Base-by-base conservation (phyloP, 176 grass and related monocot species). In the Rhipidocladum racemiflorum region DNA sequence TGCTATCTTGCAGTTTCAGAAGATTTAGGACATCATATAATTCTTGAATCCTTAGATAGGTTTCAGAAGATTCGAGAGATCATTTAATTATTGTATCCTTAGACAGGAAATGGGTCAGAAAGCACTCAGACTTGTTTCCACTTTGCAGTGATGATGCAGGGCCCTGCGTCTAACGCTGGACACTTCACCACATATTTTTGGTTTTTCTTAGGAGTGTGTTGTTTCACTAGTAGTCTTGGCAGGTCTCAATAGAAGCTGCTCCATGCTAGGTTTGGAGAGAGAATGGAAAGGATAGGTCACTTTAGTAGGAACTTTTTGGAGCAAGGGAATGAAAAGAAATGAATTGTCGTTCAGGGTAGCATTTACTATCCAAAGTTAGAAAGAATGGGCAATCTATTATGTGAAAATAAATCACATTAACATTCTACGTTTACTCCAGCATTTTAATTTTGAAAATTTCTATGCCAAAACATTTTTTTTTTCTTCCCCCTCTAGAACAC, bases 401-500 rank as follows among this genome's bases (percentile, higher is more conserved):
- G 12, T 62, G 9, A 46, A 36, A 46, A 20, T 69, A 25, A 59
- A 36, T 66, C 42, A 82, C 5, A 10, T 55, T 24, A 34, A 34
- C 32, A 34, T 34, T 34, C 7, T 34, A 68, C 28, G 7, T 84
- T 55, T 34, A 65, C 6, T 75, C 12, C 1, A 66, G 2, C n/a
- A 43, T 57, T 35, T 56, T 59, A 18, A 48, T 49, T 17, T 40
- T 16, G 50, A 29, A 23, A 25, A 50, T 20, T 14, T 29, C 59
- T 75, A 7, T 67, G 65, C 4, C 8, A 40, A 61, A 82, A 38
- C 40, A 72, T 34, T 70, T 65, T 21, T 1, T 61, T 5, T 72
- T 77, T 30, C 77, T 86, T 79, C 84, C 67, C 40, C 5, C 5
- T 39, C 65, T 48, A 85, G 83, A 89, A 55, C 83, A 57, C 72